Conservation (phyloP, 2,329 filamentous ascomycete species). For the Elsinoe fawcettii region DNA sequence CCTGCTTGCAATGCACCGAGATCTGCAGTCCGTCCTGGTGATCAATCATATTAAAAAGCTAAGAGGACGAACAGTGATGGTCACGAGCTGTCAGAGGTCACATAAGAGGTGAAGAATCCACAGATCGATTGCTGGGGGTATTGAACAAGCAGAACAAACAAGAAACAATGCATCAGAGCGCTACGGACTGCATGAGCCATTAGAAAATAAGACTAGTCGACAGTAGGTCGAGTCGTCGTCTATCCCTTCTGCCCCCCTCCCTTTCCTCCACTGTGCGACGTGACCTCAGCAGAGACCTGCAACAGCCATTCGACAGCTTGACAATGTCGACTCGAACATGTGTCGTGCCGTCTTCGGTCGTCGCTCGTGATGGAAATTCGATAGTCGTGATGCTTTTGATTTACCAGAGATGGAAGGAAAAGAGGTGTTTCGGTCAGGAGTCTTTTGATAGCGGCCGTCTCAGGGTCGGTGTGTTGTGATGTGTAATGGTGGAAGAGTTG, state of each 20-base stretch:
- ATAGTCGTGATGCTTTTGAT: conserved; percentile 14
- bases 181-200: conserved; percentile 13
- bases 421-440: neutral
- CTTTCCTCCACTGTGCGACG: neutral
- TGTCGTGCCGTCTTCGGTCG: neutral
- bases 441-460: conserved; percentile 1
- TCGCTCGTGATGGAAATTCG: neutral
- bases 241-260: neutral
- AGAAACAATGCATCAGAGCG: conserved; percentile 15
- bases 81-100: neutral
- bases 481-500: neutral
- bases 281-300: neutral
- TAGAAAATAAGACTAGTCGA: conserved; percentile 15
- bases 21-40: neutral
- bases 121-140: conserved; percentile 16
- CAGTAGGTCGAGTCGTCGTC: conserved; percentile 11
- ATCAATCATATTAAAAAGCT: neutral
- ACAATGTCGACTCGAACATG: neutral
- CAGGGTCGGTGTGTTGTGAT: conserved; percentile 3
- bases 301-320: neutral
- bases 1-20: neutral
- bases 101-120: neutral
- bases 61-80: neutral
- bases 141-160: conserved; percentile 13
- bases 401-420: neutral